These are phyloP conservation scores for Mycena metata DNA, from an alignment of 768 basidiomycete species.

Conservation along the genomic window DNA sequence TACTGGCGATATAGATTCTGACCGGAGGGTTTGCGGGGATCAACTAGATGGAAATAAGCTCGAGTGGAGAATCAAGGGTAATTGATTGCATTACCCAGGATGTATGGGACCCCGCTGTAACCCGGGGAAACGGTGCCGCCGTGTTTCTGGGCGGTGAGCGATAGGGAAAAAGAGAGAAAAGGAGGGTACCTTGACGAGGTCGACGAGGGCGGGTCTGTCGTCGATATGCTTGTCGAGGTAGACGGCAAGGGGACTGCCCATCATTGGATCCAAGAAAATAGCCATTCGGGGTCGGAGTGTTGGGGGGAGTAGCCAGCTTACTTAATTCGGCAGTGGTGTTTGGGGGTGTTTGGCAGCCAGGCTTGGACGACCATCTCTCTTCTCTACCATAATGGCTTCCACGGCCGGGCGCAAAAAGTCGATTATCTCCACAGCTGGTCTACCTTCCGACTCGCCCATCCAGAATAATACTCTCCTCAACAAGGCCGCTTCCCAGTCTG, in stretches of 20 bases:
- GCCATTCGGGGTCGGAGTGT: neutral
- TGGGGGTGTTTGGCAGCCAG: too few species aligned
- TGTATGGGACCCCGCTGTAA: constrained; percentile 85
- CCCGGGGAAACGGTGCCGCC: constrained; percentile 81
- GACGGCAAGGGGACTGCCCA: constrained; percentile 79
- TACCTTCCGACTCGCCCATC: constrained; percentile 81
- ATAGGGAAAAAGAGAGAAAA: neutral
- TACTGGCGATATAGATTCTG: constrained; percentile 88
- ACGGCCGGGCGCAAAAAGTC: constrained; percentile 79
- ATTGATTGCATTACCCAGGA: constrained; percentile 69
- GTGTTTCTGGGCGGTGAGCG: constrained; percentile 67
- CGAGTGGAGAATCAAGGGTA: constrained; percentile 15
- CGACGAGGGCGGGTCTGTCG: constrained; percentile 73
- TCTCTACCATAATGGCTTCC: constrained; percentile 56
- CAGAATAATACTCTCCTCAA: constrained; percentile 91
- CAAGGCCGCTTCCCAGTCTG: constrained; percentile 88
- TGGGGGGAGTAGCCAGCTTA: too few species aligned
- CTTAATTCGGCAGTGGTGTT: too few species aligned
- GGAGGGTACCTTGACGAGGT: constrained; percentile 70
- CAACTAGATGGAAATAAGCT: constrained; percentile 63
- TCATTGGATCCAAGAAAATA: constrained; percentile 86
- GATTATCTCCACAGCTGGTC: constrained; percentile 71
- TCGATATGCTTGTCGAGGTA: constrained; percentile 88
- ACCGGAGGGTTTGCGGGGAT: constrained; percentile 83
- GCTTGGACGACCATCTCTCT: constrained; percentile 21